phyloP scores from a whole-genome alignment of 1,139 yeast genomes.

The Geotrichum fermentans region DNA sequence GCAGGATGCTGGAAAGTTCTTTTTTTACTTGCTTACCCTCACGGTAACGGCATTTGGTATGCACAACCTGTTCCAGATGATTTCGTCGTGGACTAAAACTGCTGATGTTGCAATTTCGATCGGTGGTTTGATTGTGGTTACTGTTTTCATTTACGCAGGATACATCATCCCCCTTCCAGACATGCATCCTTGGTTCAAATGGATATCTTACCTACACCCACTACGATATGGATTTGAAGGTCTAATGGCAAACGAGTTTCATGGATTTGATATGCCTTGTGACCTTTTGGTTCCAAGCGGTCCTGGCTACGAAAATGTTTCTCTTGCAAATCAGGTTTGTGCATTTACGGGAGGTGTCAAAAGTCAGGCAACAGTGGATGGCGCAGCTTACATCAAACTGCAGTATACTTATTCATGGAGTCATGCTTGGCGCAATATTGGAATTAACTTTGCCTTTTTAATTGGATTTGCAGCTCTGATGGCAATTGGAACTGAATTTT shows the following conservation, averaged over 20 bases:
- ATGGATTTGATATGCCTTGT: constrained; percentile 42
- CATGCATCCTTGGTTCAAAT: constrained; percentile 51
- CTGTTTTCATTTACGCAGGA: constrained; percentile 33
- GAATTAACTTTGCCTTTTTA: constrained; percentile 37
- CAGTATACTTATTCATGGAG: constrained; percentile 38
- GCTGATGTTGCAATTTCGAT: constrained; percentile 57
- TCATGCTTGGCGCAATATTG: constrained; percentile 41
- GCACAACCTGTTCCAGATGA: constrained; percentile 54
- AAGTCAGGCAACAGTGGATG: constrained; percentile 42
- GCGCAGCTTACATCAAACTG: constrained; percentile 40
- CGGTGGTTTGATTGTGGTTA: constrained; percentile 47
- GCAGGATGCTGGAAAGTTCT: constrained; percentile 43
- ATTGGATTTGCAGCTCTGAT: constrained; percentile 36
- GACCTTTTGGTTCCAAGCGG: constrained; percentile 35
- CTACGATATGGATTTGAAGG: constrained; percentile 45
- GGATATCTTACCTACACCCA: constrained; percentile 49
- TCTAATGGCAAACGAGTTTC: constrained; percentile 46
- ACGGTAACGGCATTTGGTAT: constrained; percentile 40
- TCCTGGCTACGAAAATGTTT: constrained; percentile 37
- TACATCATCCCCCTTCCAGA: constrained; percentile 46
- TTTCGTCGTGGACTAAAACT: constrained; percentile 52
- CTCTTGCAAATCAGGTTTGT: constrained; percentile 42
- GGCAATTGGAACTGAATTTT: constrained; percentile 37
- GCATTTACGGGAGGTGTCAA: constrained; percentile 40
- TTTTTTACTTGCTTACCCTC: constrained; percentile 38